phyloP scores from a whole-genome alignment of 371 early-diverging fungal genomes.

The Hamiltosporidium tvaerminnensis region DNA sequence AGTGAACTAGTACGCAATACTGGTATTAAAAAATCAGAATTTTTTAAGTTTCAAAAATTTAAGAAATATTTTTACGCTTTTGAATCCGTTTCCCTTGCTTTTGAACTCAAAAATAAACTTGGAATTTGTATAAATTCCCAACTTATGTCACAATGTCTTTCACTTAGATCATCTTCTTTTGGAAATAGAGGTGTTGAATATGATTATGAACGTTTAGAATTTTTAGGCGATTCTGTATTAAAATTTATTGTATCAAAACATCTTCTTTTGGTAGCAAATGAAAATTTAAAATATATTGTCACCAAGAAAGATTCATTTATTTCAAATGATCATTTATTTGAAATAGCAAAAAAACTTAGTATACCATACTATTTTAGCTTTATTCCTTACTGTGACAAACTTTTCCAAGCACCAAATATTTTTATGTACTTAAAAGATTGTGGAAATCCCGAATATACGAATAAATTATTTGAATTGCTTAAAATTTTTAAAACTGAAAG shows the following conservation, averaged over 20 bases:
- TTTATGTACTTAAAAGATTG: slow-evolving; percentile 1
- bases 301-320: slow-evolving; percentile 20
- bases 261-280: slow-evolving; percentile 8
- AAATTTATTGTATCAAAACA: slow-evolving; percentile 27
- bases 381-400: slow-evolving; percentile 5
- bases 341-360: slow-evolving; percentile 3
- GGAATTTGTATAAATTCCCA: not conserved
- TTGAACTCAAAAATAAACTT: slow-evolving; percentile 19
- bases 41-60: slow-evolving; percentile 12
- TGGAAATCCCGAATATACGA: not conserved
- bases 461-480: no score
- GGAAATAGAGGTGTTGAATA: slow-evolving; percentile 2
- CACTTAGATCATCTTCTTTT: not conserved
- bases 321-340: slow-evolving; percentile 17
- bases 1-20: slow-evolving; percentile 28
- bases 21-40: slow-evolving; percentile 8
- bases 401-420: slow-evolving; percentile 21
- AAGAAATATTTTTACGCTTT: slow-evolving; percentile 14
- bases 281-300: slow-evolving; percentile 8
- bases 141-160: slow-evolving; percentile 2
- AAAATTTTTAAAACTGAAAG: no score
- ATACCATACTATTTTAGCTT: slow-evolving; percentile 15
- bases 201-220: slow-evolving; percentile 37
- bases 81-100: slow-evolving; percentile 15
- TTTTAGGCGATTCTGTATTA: slow-evolving; percentile 39